phyloP scores from a whole-genome alignment of 495 filamentous ascomycete genomes.

The Penicillium lagena region DNA sequence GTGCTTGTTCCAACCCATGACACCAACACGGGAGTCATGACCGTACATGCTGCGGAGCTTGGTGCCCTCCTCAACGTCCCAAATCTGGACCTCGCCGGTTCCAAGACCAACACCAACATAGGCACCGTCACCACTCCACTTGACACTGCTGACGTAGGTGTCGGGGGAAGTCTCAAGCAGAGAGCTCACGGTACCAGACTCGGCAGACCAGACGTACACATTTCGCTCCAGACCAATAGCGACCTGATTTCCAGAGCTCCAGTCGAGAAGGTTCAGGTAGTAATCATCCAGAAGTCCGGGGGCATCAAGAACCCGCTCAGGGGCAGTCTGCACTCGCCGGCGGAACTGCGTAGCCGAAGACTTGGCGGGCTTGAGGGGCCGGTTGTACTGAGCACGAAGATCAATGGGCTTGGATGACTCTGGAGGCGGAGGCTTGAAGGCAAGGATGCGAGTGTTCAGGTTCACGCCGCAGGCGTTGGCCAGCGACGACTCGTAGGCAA shows the following conservation, averaged over 20 bases:
- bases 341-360: constrained; percentile 74
- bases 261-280: constrained; percentile 97
- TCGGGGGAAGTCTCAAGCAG: constrained; percentile 81
- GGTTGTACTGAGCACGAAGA: constrained; percentile 94
- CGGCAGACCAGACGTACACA: constrained; percentile 99
- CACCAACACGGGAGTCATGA: constrained; percentile 91
- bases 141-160: constrained; percentile 95
- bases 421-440: constrained; percentile 94
- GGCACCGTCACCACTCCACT: constrained; percentile 96
- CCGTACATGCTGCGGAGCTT: constrained; percentile 98
- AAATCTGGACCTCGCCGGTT: constrained; percentile 96
- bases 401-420: constrained; percentile 98
- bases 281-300: constrained; percentile 96
- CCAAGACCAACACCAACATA: constrained; percentile 95
- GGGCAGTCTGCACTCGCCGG: constrained; percentile 85
- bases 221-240: constrained; percentile 95
- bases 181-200: constrained; percentile 77
- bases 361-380: constrained; percentile 75
- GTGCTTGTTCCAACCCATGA: constrained; percentile 99
- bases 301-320: constrained; percentile 95
- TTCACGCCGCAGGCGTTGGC: constrained; percentile 89
- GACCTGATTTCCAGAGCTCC: constrained; percentile 96
- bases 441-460: constrained; percentile 91
- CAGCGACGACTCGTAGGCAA: constrained; percentile 88
- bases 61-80: constrained; percentile 91